A percentile compares a stretch with the other conserved stretches of the same genome.
phyloP scores from a whole-genome alignment of 2,329 filamentous ascomycete genomes.

The Juglanconis juglandina region DNA sequence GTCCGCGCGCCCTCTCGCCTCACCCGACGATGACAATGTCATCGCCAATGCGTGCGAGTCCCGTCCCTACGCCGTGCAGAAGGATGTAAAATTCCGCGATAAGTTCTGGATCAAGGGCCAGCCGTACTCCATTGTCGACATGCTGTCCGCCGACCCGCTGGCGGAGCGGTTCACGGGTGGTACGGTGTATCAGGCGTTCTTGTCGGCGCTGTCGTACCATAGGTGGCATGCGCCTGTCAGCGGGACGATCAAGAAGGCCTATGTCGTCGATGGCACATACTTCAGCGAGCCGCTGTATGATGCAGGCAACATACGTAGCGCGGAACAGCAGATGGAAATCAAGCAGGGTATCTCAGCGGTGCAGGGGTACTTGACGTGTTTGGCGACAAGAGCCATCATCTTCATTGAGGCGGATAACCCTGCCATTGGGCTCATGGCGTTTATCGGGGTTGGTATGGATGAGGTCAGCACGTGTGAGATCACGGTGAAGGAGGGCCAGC shows the following conservation, averaged over 20 bases:
- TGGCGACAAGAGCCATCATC: conserved; percentile 68
- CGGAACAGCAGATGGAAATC: conserved; percentile 10
- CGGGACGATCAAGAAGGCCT: conserved; percentile 53
- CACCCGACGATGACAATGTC: conserved; percentile 48
- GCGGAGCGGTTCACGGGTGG: conserved; percentile 56
- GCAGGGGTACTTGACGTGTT: conserved; percentile 63
- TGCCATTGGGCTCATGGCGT: conserved; percentile 65
- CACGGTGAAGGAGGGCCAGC: conserved; percentile 63
- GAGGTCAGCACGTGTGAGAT: conserved; percentile 74
- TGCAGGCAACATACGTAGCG: conserved; percentile 34
- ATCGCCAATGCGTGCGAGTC: conserved; percentile 66
- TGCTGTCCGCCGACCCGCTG: conserved; percentile 56
- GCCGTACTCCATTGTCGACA: conserved; percentile 63
- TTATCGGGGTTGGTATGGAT: conserved; percentile 71
- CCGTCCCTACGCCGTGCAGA: conserved; percentile 50
- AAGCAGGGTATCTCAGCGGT: conserved; percentile 43
- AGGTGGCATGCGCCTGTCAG: conserved; percentile 69
- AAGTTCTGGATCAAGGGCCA: conserved; percentile 68
- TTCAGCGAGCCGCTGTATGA: conserved; percentile 56
- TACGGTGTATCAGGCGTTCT: conserved; percentile 68
- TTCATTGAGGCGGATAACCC: conserved; percentile 41
- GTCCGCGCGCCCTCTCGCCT: conserved; percentile 54
- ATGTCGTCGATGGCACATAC: conserved; percentile 62
- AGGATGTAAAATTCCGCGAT: conserved; percentile 52
- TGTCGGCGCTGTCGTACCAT: conserved; percentile 66